Evolutionary conservation across 805 yeast species (phyloP).

Genomic region (Pichia occidentalis): DNA sequence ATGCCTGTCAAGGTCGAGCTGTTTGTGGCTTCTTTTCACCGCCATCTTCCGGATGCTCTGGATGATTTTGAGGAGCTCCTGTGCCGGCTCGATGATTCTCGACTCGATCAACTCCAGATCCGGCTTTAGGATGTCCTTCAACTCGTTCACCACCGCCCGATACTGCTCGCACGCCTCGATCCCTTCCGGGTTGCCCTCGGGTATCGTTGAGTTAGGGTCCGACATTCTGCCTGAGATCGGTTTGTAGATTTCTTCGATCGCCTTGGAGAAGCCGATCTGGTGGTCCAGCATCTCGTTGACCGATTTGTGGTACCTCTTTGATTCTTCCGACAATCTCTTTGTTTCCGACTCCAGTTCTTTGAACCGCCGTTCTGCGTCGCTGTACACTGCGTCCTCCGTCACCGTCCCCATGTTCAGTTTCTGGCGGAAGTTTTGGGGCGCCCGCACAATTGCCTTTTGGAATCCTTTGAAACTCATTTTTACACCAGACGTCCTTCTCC

Average conservation of each 20-base stretch:
- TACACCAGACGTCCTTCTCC: too few species aligned
- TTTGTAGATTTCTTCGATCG: constrained; percentile 91
- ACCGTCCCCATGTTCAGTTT: constrained; percentile 81
- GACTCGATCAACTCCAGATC: constrained; percentile 89
- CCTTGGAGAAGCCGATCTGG: constrained; percentile 92
- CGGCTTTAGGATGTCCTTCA: constrained; percentile 82
- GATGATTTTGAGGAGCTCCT: constrained; percentile 78
- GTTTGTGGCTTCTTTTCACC: constrained; percentile 91
- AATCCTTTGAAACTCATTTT: constrained; percentile 84
- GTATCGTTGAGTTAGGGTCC: constrained; percentile 78
- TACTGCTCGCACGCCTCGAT: constrained; percentile 91
- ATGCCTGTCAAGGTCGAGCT: constrained; percentile 86
- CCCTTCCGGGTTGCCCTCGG: constrained; percentile 96
- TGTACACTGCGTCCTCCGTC: constrained; percentile 82
- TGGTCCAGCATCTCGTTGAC: constrained; percentile 90
- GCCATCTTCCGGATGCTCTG: constrained; percentile 87
- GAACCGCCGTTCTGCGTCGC: constrained; percentile 94
- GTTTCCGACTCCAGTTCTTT: constrained; percentile 87
- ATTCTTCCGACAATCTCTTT: constrained; percentile 81
- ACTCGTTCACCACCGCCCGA: constrained; percentile 77
- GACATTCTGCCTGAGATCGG: constrained; percentile 91
- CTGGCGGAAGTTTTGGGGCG: constrained; percentile 88
- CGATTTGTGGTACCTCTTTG: constrained; percentile 83
- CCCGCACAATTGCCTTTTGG: constrained; percentile 71
- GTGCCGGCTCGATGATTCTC: constrained; percentile 86